These are phyloP conservation scores for Starmerella lactis-condensi DNA, from an alignment of 805 yeast species.

Conservation along the genomic window DNA sequence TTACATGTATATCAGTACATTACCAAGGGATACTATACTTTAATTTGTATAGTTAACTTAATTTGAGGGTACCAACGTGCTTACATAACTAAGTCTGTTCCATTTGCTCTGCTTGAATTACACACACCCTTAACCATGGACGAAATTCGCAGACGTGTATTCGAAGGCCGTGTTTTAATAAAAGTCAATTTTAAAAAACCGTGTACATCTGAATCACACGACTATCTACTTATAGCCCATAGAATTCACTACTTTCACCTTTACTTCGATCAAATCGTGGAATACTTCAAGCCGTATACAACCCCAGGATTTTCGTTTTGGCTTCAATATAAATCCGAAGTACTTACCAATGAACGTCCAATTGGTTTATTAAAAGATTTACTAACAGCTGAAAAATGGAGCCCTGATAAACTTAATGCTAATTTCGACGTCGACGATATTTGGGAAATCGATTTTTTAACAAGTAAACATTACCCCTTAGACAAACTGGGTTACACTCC, in stretches of 20 bases:
- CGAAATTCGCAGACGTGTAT: constrained; percentile 2
- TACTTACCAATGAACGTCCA: constrained; percentile 13
- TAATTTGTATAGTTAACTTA: too few relatives aligned
- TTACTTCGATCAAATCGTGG: constrained; percentile 7
- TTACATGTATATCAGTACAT: too few relatives aligned
- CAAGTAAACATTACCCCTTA: too few relatives aligned
- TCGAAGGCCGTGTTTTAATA: constrained; percentile 9
- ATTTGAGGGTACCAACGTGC: too few relatives aligned
- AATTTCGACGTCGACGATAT: constrained; percentile 22
- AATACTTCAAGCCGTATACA: constrained; percentile 11
- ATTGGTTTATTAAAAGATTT: constrained; percentile 15
- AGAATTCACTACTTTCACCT: constrained; percentile 10
- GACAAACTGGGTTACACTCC: too few relatives aligned
- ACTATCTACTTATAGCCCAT: constrained; percentile 8
- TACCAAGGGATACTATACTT: too few relatives aligned
- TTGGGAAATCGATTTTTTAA: constrained; percentile 37
- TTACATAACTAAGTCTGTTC: too few relatives aligned
- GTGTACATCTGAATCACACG: constrained; percentile 10
- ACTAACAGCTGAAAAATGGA: constrained; percentile 26
- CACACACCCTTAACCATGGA: too few relatives aligned
- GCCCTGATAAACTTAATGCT: constrained; percentile 30
- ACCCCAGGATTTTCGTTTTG: constrained; percentile 6
- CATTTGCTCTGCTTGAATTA: too few relatives aligned
- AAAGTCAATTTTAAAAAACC: constrained; percentile 8
- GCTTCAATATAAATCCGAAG: constrained; percentile 9